Percentiles rank a stretch among this genome's conserved stretches.
These are phyloP conservation scores for Kingdonia uniflora DNA, from an alignment of 164 flowering plant genomes.

Conservation along the genomic window DNA sequence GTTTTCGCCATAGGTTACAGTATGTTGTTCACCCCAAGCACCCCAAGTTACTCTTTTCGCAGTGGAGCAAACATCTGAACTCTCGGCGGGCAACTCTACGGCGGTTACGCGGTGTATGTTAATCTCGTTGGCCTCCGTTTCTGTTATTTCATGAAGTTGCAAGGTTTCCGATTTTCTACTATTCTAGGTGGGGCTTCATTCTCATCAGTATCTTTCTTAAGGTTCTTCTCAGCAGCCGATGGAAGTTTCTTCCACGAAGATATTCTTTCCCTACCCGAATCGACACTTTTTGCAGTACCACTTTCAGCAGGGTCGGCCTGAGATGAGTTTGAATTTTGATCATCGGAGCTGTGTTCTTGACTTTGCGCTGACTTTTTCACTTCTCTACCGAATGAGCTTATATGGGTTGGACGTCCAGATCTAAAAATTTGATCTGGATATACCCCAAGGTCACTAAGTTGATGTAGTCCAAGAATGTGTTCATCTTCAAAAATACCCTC, in stretches of 20 bases:
- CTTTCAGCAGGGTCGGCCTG: constrained; percentile 28
- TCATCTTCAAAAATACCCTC: constrained; percentile 68
- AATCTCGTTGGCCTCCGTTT: constrained; percentile 13
- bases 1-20: constrained; percentile 40
- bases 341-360: no score
- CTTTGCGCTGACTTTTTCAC: neutral
- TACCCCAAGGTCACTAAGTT: constrained; percentile 90
- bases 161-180: neutral
- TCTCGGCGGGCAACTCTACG: constrained; percentile 21
- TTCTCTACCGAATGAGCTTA: constrained; percentile 21
- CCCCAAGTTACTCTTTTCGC: constrained; percentile 42
- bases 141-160: constrained; percentile 23
- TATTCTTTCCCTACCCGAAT: constrained; percentile 69
- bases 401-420: constrained; percentile 17
- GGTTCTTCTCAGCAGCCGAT: constrained; percentile 57
- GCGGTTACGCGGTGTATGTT: constrained; percentile 24
- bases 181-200: constrained; percentile 23
- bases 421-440: constrained; percentile 47
- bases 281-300: constrained; percentile 57
- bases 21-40: constrained; percentile 45
- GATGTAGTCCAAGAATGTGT: constrained; percentile 61
- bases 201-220: constrained; percentile 33
- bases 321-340: no score
- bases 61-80: constrained; percentile 24
- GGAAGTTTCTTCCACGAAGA: constrained; percentile 97